phyloP scores from a whole-genome alignment of 495 filamentous ascomycete genomes.

The Neurospora pannonica region DNA sequence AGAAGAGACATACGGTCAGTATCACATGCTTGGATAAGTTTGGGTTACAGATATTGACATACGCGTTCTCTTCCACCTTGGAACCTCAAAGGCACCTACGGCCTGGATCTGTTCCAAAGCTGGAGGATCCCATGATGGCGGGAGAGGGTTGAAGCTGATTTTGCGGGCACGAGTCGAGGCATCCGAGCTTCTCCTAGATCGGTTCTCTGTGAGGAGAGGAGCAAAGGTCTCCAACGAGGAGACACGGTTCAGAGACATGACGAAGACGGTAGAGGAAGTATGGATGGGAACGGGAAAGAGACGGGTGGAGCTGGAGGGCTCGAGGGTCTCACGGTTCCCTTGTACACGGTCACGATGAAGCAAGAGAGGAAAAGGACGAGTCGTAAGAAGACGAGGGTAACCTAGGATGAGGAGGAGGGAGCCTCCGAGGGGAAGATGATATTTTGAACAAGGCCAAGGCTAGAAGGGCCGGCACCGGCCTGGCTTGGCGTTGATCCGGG shows the following conservation, averaged over 20 bases:
- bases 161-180: conserved; percentile 33
- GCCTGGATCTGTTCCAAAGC: conserved; percentile 33
- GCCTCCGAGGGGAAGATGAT: neutral
- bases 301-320: neutral
- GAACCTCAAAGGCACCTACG: conserved; percentile 61
- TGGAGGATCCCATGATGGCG: conserved; percentile 36
- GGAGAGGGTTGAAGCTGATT: conserved; percentile 45
- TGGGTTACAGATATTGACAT: conserved; percentile 21
- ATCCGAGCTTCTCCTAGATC: conserved; percentile 32
- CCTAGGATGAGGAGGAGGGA: neutral
- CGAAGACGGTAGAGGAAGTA: neutral
- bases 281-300: neutral
- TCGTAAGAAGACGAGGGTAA: neutral
- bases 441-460: neutral
- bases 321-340: neutral
- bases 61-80: conserved; percentile 54
- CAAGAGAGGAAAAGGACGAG: neutral
- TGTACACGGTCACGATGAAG: neutral
- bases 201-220: conserved; percentile 27
- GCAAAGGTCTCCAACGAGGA: conserved; percentile 42
- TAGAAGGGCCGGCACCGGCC: neutral
- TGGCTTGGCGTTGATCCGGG: neutral
- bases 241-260: conserved; percentile 44
- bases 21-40: conserved; percentile 3
- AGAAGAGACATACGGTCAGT: conserved; percentile 1